Base-by-base conservation (phyloP, 2,329 filamentous ascomycete species). In the Ophiostoma ulmi region DNA sequence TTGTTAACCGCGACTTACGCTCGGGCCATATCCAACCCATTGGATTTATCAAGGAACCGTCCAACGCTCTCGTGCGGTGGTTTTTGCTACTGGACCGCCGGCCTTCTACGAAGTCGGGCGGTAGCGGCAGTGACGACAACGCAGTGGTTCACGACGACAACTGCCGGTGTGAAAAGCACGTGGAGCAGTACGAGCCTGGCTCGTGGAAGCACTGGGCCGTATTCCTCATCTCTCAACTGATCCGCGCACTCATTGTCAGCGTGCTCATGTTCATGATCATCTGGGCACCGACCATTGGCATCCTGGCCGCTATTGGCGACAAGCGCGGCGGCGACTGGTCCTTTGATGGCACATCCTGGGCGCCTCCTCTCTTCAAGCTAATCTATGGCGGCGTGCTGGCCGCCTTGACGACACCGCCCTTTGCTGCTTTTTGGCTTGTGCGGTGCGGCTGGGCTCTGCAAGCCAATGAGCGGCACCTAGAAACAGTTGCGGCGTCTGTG, bases 371-470 rank as follows among this genome's bases (percentile, higher is more conserved):
- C 39, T 86, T 85, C 78, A 86, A 86, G 78, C 76, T 81, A 13
- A 75, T 85, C 17, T 79, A 83, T 48, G 84, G 83, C 14, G 84
- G 79, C 7, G 72, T 82, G 58, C 77, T 85, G 38, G 82, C 80
- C 7, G 73, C 85, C 65, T 69, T 85, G 61, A 81, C 81, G 58
- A 84, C 83, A 65, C 84, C 84, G 1, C 73, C 78, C 10, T 83
- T 85, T 77, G 82, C 81, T 48, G 74, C 79, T 26, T 84, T 85
- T 72, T 86, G 84, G 85, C 77, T 86, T 52, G 76, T 82, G 67
- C 80, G 82, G 70, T 83, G 81, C 11, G 84, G 83, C 0, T 86
- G 83, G 83, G 80, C 72, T 61, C 41, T 72, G 68, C 70, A 73
- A 52, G 72, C 73, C 41, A 75, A 75, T 68, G 41, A 75, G 69